Evolutionary conservation across 164 flowering plant genomes (phyloP), one percentile per base, ranked within the genome.

Genomic region (Umbellularia californica): DNA sequence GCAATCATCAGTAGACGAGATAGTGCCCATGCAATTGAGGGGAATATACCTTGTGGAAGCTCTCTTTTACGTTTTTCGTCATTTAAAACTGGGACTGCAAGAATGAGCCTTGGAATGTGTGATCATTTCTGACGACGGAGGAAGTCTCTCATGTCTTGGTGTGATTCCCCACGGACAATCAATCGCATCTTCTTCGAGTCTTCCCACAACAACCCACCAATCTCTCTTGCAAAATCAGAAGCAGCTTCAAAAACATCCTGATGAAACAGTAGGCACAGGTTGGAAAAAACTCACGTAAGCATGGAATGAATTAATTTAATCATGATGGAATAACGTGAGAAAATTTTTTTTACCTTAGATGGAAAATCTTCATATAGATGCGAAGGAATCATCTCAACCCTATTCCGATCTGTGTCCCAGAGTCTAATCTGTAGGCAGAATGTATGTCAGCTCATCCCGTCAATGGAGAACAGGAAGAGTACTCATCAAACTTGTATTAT

Each of bases 181-280:
- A 93, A 78, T 13, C 88, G 84, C 97, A 89, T 90, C 76, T 70
- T 82, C 80, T 90, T 87, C 10, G 97, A 79, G 68, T 92, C 92
- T 77, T 93, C 95, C 91, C 91, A 91, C 58, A 89, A 76, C 71
- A 88, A 76, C 14, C 88, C 90, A 62, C 89, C 85, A 72, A 82
- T 72, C 66, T 88, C 92, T 30, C 97, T 87, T n/a, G 97, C 98
- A 85, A 77, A 89, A 30, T 93, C 95, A 76, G 90, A 86, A 12
- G 96, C 95, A 65, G 89, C 81, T 72, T 91, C 97, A 78, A 89
- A 93, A 22, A 88, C 88, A 3, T 89, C 98, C 98, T 91, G 85
- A 68, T 19, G 68, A 24, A 33, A 17, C 9, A 28, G 20, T 17
- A 7, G 35, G 47, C 3, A n/a, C 3, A 28, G 24, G 23, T 63